Evolutionary conservation across 306 rosid genomes (phyloP).

Genomic region (Lathyrus oleraceus): DNA sequence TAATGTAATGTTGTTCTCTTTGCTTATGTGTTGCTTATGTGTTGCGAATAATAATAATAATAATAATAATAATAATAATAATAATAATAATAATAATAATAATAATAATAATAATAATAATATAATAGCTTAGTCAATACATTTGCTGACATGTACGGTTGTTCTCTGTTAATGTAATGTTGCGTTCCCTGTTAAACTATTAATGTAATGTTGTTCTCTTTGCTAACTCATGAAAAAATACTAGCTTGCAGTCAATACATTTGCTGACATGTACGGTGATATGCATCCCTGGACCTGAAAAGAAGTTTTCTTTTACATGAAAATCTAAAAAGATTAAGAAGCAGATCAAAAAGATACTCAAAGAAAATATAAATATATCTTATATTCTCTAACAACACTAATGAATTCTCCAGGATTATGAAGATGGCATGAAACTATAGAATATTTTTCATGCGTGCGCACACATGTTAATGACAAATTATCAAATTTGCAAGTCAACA

Average conservation of each 20-base stretch:
- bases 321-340: background rate
- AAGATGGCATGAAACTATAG: background rate
- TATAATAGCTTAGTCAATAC: too few relatives aligned
- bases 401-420: background rate
- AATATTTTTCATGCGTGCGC: background rate
- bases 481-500: slow-evolving; percentile 4
- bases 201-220: too few relatives aligned
- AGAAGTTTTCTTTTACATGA: slow-evolving; percentile 4
- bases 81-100: too few relatives aligned
- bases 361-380: background rate
- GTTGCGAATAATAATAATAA: too few relatives aligned
- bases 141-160: too few relatives aligned
- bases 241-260: slow-evolving; percentile 45
- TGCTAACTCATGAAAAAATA: too few relatives aligned
- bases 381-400: slow-evolving; percentile 3
- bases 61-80: too few relatives aligned
- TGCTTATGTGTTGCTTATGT: too few relatives aligned
- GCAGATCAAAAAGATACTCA: background rate
- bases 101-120: too few relatives aligned
- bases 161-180: too few relatives aligned
- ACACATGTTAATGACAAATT: background rate
- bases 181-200: too few relatives aligned
- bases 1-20: too few relatives aligned
- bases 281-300: slow-evolving; percentile 77
- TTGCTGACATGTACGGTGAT: slow-evolving; percentile 66